phyloP scores from a whole-genome alignment of 2,329 filamentous ascomycete species.

The Pleoardoris graminearum region DNA sequence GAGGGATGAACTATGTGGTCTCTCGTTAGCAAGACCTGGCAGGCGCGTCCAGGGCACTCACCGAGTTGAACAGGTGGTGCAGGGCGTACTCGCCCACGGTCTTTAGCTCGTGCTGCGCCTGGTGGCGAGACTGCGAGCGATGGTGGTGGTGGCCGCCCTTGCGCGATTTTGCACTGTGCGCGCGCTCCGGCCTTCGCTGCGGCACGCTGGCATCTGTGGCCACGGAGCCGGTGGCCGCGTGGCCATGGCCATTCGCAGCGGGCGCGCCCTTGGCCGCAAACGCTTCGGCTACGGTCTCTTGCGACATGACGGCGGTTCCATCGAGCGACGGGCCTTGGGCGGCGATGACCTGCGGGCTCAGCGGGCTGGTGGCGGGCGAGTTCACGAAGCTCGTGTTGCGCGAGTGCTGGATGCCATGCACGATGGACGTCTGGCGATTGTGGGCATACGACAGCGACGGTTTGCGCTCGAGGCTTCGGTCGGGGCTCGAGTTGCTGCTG shows the following conservation, averaged over 20 bases:
- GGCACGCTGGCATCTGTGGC: constrained; percentile 22
- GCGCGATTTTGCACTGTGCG: constrained; percentile 62
- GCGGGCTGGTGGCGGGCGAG: constrained; percentile 73
- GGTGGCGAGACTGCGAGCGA: constrained; percentile 68
- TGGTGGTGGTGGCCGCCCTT: constrained; percentile 79
- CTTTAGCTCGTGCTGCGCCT: constrained; percentile 73
- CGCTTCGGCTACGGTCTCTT: constrained; percentile 45
- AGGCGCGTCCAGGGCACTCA: constrained; percentile 41
- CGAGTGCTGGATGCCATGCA: constrained; percentile 91
- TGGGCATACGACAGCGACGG: constrained; percentile 72
- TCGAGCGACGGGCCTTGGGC: constrained; percentile 42
- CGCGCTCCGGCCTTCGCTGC: constrained; percentile 48
- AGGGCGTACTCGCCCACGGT: constrained; percentile 98
- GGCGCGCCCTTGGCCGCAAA: constrained; percentile 36
- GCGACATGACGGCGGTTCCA: constrained; percentile 47
- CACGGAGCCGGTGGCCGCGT: constrained; percentile 7
- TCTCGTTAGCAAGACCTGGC: not conserved
- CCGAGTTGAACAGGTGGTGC: constrained; percentile 92
- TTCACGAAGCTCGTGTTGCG: constrained; percentile 86
- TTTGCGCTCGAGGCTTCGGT: constrained; percentile 54
- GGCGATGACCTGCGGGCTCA: constrained; percentile 85
- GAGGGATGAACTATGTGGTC: constrained; percentile 75
- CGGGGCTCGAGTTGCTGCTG: constrained; percentile 42
- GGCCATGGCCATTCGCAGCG: constrained; percentile 17
- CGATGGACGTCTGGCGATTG: constrained; percentile 94